These are phyloP conservation scores for Heterobasidion irregulare DNA, from an alignment of 1,284 basidiomycete species.

Conservation along the genomic window DNA sequence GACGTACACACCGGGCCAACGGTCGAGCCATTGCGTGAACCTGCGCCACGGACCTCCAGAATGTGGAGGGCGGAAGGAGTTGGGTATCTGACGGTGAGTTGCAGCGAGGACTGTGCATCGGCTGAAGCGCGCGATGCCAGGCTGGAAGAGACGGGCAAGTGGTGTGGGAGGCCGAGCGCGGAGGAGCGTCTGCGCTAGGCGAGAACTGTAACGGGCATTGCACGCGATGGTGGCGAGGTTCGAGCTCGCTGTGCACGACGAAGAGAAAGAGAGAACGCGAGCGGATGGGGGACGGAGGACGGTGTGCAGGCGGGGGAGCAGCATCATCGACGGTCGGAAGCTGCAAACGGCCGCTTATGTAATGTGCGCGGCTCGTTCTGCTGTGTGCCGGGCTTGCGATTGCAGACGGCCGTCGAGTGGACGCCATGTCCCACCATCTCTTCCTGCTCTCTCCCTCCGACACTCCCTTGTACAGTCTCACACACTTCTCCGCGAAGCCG, in stretches of 20 bases:
- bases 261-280: too few species aligned
- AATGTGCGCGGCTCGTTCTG: too few species aligned
- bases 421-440: constrained; percentile 72
- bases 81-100: constrained; percentile 5
- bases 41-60: constrained; percentile 12
- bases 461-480: constrained; percentile 72
- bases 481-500: constrained; percentile 72
- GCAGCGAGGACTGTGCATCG: constrained; percentile 4
- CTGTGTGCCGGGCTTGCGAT: too few species aligned
- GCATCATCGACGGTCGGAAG: too few species aligned
- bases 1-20: constrained; percentile 26
- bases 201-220: not conserved
- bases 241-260: too few species aligned
- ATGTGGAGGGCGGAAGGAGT: constrained; percentile 2
- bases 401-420: not conserved
- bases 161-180: not conserved
- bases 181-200: not conserved
- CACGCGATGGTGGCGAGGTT: not conserved
- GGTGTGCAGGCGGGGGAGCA: too few species aligned
- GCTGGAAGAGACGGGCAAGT: not conserved
- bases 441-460: constrained; percentile 78
- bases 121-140: constrained; percentile 5
- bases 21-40: constrained; percentile 22
- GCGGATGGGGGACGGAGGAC: too few species aligned
- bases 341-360: too few species aligned